Base-by-base conservation (phyloP, 2,329 filamentous ascomycete genomes). In the Diplocarpon rosae region DNA sequence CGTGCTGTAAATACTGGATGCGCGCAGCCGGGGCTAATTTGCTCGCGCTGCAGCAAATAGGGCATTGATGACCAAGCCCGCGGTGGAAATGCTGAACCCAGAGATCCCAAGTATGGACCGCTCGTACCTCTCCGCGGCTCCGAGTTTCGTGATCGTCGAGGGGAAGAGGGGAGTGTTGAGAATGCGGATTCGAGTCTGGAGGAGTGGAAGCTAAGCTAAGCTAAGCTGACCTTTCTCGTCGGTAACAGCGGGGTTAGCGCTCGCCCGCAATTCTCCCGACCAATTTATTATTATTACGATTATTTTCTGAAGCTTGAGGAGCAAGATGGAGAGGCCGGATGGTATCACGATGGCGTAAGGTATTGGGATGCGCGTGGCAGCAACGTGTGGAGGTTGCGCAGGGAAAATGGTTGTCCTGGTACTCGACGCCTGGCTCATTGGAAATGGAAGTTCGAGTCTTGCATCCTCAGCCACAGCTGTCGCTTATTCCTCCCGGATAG, bases 51-150 rank as follows among this genome's bases (percentile, higher is more conserved):
- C 50, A 42, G 40, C 43, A 33, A 42, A 46, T 44, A 51, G 53
- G 42, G 47, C 56, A 59, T 59, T 57, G 54, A 57, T 59, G 55
- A 52, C 56, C 56, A 39, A 44, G 40, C 36, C 5, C 40, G 32
- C 34, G 24, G 40, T 42, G 7, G 20, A 36, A 16, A 37, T 37
- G 43, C 43, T 45, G 38, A 37, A 45, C 29, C 29, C 36, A 24
- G 33, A 30, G 32, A 24, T 4, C 30, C 14, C 30, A 54, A 56
- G 48, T 48, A 50, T 42, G 39, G 43, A 28, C 35, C 33, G 41
- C 36, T 44, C 40, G 39, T 39, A 28, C 33, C 28, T 37, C 37
- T 37, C 38, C 31, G 40, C 39, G 15, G 39, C 11, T 17, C 34
- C 39, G 24, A 40, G 37, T 13, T 15, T 37, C 15, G 28, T 14